These are phyloP conservation scores for Ramaria rubella DNA, from an alignment of 768 basidiomycete species.

Conservation along the genomic window DNA sequence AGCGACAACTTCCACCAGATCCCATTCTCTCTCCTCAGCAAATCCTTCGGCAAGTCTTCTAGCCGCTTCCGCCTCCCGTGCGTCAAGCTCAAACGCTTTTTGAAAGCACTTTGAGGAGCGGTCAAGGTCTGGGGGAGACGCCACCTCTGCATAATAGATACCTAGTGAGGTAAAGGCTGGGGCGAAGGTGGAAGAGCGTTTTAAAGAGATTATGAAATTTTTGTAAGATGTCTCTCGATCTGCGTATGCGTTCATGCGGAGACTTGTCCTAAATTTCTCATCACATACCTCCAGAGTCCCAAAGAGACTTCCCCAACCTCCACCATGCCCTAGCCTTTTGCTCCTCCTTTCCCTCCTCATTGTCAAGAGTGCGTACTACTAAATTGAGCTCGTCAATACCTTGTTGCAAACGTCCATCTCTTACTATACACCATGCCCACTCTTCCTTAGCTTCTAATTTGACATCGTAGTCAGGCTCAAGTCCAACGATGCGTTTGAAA, in stretches of 20 bases:
- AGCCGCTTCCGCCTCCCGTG: slow-evolving; percentile 82
- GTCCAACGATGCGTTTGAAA: slow-evolving; percentile 52
- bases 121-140: slow-evolving; percentile 67
- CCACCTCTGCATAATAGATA: slow-evolving; percentile 71
- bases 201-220: slow-evolving; percentile 73
- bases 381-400: slow-evolving; percentile 43
- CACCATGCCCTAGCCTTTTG: slow-evolving; percentile 77
- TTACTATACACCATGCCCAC: slow-evolving; percentile 74
- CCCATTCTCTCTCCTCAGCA: slow-evolving; percentile 92
- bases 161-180: slow-evolving; percentile 94
- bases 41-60: slow-evolving; percentile 79
- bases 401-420: slow-evolving; percentile 39
- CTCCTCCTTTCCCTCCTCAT: slow-evolving; percentile 40
- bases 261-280: neutral
- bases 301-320: slow-evolving; percentile 73
- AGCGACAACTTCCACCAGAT: slow-evolving; percentile 91
- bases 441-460: slow-evolving; percentile 72
- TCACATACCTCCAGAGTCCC: slow-evolving; percentile 62
- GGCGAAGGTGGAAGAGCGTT: slow-evolving; percentile 68
- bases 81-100: slow-evolving; percentile 95
- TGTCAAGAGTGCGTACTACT: slow-evolving; percentile 41
- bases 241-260: slow-evolving; percentile 29
- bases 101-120: slow-evolving; percentile 95
- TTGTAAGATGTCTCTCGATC: slow-evolving; percentile 64
- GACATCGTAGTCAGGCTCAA: slow-evolving; percentile 39